phyloP scores from a whole-genome alignment of 2,329 filamentous ascomycete genomes.

The Diatrype stigma region DNA sequence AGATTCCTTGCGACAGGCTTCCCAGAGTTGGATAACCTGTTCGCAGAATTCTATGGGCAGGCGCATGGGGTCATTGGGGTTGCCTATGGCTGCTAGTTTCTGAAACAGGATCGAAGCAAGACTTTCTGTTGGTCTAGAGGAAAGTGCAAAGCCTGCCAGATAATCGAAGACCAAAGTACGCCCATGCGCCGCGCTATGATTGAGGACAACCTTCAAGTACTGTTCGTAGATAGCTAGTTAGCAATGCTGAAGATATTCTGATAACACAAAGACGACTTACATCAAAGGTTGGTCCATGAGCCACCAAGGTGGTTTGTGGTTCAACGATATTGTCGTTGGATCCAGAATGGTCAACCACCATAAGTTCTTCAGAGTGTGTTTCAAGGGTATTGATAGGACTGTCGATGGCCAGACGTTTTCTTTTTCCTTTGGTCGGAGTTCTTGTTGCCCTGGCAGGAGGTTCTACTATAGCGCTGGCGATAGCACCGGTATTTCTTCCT shows the following conservation, averaged over 20 bases:
- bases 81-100: conserved; percentile 56
- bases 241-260: background rate
- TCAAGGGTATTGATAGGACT: conserved; percentile 64
- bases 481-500: conserved; percentile 37
- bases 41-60: conserved; percentile 62
- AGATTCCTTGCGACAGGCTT: conserved; percentile 59
- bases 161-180: conserved; percentile 64
- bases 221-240: conserved; percentile 26
- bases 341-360: conserved; percentile 29
- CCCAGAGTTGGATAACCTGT: conserved; percentile 64
- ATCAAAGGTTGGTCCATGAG: conserved; percentile 35
- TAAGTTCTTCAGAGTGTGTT: conserved; percentile 38
- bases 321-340: conserved; percentile 8
- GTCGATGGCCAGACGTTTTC: conserved; percentile 62
- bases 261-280: conserved; percentile 27
- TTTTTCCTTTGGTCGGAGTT: conserved; percentile 65
- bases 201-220: conserved; percentile 61
- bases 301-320: conserved; percentile 4
- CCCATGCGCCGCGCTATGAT: conserved; percentile 52
- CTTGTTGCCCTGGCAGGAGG: conserved; percentile 26
- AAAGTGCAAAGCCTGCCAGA: conserved; percentile 60
- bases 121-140: conserved; percentile 57
- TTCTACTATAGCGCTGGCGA: conserved; percentile 43
- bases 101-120: conserved; percentile 66
- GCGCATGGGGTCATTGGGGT: conserved; percentile 43